Percentiles rank a stretch among this genome's conserved stretches.
Conservation (phyloP, 2,329 filamentous ascomycete species). For the Colletotrichum orbiculare region DNA sequence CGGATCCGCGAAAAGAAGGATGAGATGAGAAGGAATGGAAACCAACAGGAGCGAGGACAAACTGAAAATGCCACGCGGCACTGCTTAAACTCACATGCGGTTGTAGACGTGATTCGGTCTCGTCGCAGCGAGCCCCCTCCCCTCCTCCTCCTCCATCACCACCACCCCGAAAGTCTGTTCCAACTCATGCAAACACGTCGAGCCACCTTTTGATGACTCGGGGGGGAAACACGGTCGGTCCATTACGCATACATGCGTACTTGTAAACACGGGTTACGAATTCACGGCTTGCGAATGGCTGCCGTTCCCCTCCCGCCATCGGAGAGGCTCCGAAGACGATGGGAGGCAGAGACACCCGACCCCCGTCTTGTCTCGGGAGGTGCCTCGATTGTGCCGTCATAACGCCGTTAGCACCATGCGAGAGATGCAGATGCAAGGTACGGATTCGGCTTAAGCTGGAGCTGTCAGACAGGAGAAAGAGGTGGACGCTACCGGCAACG, state of each 20-base stretch:
- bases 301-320: not conserved
- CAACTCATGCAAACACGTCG: not conserved
- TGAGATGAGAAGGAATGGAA: too few species aligned
- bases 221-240: too few species aligned
- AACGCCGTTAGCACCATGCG: conserved; percentile 12
- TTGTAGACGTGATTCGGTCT: too few species aligned
- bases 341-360: too few species aligned
- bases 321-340: conserved; percentile 8
- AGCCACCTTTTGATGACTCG: conserved; percentile 2
- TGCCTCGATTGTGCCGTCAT: conserved; percentile 25
- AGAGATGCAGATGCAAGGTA: conserved; percentile 14
- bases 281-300: too few species aligned
- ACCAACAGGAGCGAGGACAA: not conserved
- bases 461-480: conserved; percentile 15
- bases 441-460: not conserved
- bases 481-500: not conserved
- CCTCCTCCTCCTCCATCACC: too few species aligned
- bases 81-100: too few species aligned
- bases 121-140: too few species aligned
- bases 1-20: too few species aligned
- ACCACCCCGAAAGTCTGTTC: conserved; percentile 3
- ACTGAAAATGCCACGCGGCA: conserved; percentile 12
- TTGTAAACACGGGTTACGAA: too few species aligned
- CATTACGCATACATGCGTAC: too few species aligned
- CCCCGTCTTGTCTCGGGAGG: conserved; percentile 14